Conservation (phyloP, 805 yeast species). For the Lipomyces starkeyi region DNA sequence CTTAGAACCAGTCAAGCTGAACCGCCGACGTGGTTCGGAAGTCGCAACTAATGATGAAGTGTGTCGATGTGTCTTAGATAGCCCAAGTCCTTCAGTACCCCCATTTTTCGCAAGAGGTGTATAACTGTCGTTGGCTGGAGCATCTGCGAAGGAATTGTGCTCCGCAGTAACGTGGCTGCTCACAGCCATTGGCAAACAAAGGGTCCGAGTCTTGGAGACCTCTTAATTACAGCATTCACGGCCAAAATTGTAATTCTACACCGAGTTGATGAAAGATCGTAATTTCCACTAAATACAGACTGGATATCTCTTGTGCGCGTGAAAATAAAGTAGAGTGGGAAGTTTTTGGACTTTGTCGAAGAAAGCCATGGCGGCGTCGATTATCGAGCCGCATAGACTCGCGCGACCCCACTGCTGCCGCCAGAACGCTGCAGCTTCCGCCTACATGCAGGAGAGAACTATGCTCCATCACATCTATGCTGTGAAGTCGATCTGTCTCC, state of each 20-base stretch:
- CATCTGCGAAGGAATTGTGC: neutral
- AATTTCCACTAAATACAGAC: neutral
- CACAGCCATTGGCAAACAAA: neutral
- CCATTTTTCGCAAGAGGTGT: neutral
- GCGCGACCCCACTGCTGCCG: neutral
- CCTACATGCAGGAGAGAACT: neutral
- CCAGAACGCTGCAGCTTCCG: neutral
- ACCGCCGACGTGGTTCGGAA: constrained; percentile 14
- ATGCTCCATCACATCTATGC: too few species aligned
- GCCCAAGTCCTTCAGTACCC: neutral
- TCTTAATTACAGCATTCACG: neutral
- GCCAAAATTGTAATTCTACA: neutral
- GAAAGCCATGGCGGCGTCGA: neutral
- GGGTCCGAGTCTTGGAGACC: neutral
- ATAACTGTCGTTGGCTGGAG: neutral
- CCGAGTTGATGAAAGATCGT: neutral
- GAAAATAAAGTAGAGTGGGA: neutral
- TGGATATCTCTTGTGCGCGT: neutral
- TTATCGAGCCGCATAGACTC: neutral
- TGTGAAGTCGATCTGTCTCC: too few species aligned
- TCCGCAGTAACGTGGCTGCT: neutral
- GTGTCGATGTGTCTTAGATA: constrained; percentile 23
- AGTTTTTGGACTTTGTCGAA: neutral
- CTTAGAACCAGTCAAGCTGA: neutral
- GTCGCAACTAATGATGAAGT: constrained; percentile 18